Base-by-base conservation (phyloP, 805 yeast genomes). In the Zygosaccharomyces rouxii region DNA sequence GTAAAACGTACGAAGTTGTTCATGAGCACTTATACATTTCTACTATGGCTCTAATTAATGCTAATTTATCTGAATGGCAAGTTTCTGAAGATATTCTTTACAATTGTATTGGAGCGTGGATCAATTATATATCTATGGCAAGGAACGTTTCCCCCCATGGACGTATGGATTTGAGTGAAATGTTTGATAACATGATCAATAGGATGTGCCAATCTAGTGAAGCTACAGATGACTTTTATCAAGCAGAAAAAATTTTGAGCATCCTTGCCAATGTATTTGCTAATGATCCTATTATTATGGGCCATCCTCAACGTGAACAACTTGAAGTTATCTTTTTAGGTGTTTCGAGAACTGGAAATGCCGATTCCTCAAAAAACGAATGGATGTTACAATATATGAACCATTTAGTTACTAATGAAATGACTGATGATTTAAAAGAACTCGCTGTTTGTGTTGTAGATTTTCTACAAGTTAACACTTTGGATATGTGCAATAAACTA, bases 351-450 rank as follows among this genome's bases (percentile, higher is more conserved):
- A 47, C 59, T 11, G 51, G 53, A 9, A 52, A 50, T 37, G 51
- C 50, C 2, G 60, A 57, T 31, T 46, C 55, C 6, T 50, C 58
- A 4, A 54, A 55, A 31, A 60, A 65, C 38, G 55, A 55, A 14
- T 67, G 70, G 68, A 63, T 66, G 63, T 39, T 64, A 38, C 58
- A 60, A 46, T 67, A 66, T 38, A 62, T 67, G 67, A 58, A 65
- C 41, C 55, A 63, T 50, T 51, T 66, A 31, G 70, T 66, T 3
- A 57, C 63, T 3, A 58, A 62, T 29, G 64, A 65, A 33, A 50
- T 63, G 58, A 52, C 47, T 14, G 58, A 59, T 10, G 68, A 63
- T 35, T 51, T 67, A 43, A 67, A 61, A 48, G 69, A 64, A 14
- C 47, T 67, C 33, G 58, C 71, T 1, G 53, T 57, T 19, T 65